Evolutionary conservation across 208 protist genomes (phyloP), one percentile per base, ranked within the genome.

Genomic region (Trypanosoma theileri): DNA sequence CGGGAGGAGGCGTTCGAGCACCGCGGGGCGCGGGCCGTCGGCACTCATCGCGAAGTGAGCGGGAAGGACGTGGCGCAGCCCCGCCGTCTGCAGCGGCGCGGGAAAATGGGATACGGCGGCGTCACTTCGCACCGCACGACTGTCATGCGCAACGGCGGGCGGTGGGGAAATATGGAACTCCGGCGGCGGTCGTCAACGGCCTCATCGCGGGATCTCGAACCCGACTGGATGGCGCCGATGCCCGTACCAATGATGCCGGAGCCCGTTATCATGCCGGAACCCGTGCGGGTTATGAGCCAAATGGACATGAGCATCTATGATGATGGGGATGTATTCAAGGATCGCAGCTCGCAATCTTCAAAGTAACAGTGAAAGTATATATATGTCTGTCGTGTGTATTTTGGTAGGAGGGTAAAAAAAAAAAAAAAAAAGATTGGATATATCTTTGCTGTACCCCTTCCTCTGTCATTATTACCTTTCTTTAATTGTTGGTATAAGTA

Each of bases 81-180:
- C n/a, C 81, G 85, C n/a, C 82, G 82, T 26, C 71, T 82, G 46
- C 80, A 68, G 13, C 81, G 71, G 35, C 58, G 69, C 48, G 59
- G 65, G 67, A 67, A 72, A 6, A 88, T 76, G 0, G 82, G 85
- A 54, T 91, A 91, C 74, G 85, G 81, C 56, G 85, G 85, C 44
- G 80, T 91, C 64, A 79, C 81, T 58, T 86, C 84, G 66, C 85
- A 86, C 72, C 81, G 82, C 22, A 67, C 82, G 24, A 66, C 69
- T 0, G 82, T 78, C 24, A 91, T 91, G 82, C 72, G 69, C 48
- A 76, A 72, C 12, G 85, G 85, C 14, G 80, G 85, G 70, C 68
- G 73, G 62, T 86, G 79, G 81, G 84, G 84, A 31, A 71, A 82
- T n/a, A 62, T 85, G 4, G 80, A 86, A 58, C 48, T 89, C 8